These are phyloP conservation scores for Filobasidium uniguttulatum DNA, from an alignment of 1,284 basidiomycete genomes.

Conservation along the genomic window DNA sequence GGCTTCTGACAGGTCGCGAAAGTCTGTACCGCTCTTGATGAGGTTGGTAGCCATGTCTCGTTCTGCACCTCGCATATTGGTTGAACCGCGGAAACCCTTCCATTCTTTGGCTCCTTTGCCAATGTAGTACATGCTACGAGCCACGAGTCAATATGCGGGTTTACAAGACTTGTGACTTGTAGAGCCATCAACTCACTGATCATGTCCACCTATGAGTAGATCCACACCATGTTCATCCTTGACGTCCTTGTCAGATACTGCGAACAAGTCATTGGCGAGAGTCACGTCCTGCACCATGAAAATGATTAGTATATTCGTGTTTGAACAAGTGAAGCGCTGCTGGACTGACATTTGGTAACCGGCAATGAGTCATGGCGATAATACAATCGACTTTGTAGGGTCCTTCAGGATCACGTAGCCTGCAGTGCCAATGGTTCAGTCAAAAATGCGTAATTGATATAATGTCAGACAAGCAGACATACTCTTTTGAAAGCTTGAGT, in stretches of 20 bases:
- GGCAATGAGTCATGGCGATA: conserved; percentile 66
- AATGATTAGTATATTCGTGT: neutral
- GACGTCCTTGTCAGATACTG: conserved; percentile 43
- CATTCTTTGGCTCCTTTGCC: conserved; percentile 59
- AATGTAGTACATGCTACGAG: conserved; percentile 42
- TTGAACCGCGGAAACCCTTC: conserved; percentile 50
- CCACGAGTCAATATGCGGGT: neutral
- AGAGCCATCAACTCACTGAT: conserved; percentile 43
- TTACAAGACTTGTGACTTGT: neutral
- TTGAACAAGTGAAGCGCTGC: neutral
- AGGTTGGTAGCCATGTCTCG: conserved; percentile 55
- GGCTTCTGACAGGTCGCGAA: conserved; percentile 69
- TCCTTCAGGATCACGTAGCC: conserved; percentile 55
- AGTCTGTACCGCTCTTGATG: conserved; percentile 80
- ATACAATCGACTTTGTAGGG: conserved; percentile 59
- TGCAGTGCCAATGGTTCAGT: neutral
- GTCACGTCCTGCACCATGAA: conserved; percentile 46
- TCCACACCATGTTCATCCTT: conserved; percentile 60
- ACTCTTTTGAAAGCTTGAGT: conserved; percentile 48
- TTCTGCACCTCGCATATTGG: conserved; percentile 54
- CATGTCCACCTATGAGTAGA: conserved; percentile 75
- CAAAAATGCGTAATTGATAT: neutral
- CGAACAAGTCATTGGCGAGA: conserved; percentile 50
- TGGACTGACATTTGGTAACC: conserved; percentile 49
- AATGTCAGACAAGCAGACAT: neutral